Base-by-base conservation (phyloP, 106 monocot genomes). In the Ottelia alismoides region DNA sequence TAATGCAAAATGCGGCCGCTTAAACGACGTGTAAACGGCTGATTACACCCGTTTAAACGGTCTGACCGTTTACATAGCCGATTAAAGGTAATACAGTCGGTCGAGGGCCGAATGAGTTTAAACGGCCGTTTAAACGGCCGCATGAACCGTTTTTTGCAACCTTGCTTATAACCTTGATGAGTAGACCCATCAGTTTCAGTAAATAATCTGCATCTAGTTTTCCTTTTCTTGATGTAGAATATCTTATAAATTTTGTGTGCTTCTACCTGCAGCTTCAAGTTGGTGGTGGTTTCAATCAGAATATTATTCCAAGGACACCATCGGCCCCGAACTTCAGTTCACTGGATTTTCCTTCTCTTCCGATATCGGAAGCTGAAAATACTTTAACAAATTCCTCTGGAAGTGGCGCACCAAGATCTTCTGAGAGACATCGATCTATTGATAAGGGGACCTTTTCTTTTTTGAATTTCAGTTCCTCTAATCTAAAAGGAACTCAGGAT, bases 201-300 rank as follows among this genome's bases (percentile, higher is more conserved):
- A 14, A 4, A 40, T 14, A 40, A 40, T 40, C 35, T 40, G 35
- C 35, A 40, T 40, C 14, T 40, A 14, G 35, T 7, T 43, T 16
- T 43, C 40, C 16, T 43, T 43, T 43, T 16, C 40, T 43, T 6
- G 40, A 43, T 16, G 40, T 43, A 43, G 40, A 43, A 7, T 43
- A 6, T 53, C 25, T 53, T 53, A 53, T 53, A 27, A 5, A 19
- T n/a, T n/a, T n/a, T 19, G 24, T 27, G 22, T 25, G 22, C 47
- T 45, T 48, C 17, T 18, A 51, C 70, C 58, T 62, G 45, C 79
- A 86, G 85, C 76, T 70, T 74, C 76, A 92, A 67, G 63, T 69
- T 65, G 79, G 77, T 76, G 60, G 57, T 53, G 64, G 57, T 54
- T 74, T 82, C 61, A 57, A 25, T 30, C 79, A 79, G 61, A 82